Base-by-base conservation (phyloP, 176 grass and related monocot species). In the Themeda triandra region DNA sequence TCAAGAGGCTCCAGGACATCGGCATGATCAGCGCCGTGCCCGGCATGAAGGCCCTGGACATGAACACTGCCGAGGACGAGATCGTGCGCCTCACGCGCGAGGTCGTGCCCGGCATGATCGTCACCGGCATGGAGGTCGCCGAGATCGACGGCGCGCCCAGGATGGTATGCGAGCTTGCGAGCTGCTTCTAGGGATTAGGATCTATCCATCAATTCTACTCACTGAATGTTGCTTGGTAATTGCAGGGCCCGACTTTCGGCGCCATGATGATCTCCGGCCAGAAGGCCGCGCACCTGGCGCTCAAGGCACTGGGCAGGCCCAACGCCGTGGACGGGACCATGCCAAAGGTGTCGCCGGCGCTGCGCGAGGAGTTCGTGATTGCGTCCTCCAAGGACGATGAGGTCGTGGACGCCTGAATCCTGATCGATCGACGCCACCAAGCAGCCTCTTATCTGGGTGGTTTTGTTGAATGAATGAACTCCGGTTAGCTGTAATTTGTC, bases 211-310 rank as follows among this genome's bases (percentile, higher is more conserved):
- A 36, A 36, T 36, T 36, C 5, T 36, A 36, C 35, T 36, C 35
- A 36, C 5, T 36, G 35, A 6, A 33, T 4, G 32, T 33, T 33
- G 8, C 3, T 8, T 21, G 51, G 5, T 2, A 2, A 13, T 46
- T 46, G 62, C 86, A 99, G 96, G 96, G 96, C 56, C 96, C 96
- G 18, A 99, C 96, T 13, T 99, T 99, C 84, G 96, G 96, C 73
- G 96, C 96, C 69, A 99, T 99, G 96, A 92, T 99, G 96, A 90
- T 99, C 25, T 99, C 96, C 1, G 96, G 96, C n/a, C 96, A 96
- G 88, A 99, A 99, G 91, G 96, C 91, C 27, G 96, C 96, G 63
- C 96, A 96, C 83, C 89, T 99, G 74, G 90, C 93, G 30, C 77
- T 99, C 45, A 91, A 91, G 91, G 93, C 96, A 0, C 86, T 99